Percentiles rank a stretch among this genome's conserved stretches.
Conservation (phyloP, 2,329 filamentous ascomycete genomes). For the Arthrobotrys conoides region DNA sequence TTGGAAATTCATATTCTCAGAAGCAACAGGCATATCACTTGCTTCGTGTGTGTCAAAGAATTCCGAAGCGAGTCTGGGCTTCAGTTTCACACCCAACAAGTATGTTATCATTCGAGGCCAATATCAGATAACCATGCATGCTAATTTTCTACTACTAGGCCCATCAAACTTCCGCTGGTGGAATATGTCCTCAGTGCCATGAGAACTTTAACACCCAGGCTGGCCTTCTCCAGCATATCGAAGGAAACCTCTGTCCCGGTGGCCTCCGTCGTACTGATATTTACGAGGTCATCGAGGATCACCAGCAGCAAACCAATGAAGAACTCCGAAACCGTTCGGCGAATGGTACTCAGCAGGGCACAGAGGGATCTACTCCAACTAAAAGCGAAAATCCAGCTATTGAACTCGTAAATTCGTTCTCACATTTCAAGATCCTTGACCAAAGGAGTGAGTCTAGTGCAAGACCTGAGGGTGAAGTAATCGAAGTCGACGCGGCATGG, state of each 20-base stretch:
- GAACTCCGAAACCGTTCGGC: conserved; percentile 9
- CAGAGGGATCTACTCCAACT: background rate
- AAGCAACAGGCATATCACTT: conserved; percentile 62
- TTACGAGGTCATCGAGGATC: conserved; percentile 7
- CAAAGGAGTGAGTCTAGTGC: background rate
- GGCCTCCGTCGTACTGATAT: conserved; percentile 49
- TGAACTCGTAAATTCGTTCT: conserved; percentile 37
- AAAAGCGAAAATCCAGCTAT: background rate
- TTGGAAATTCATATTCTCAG: conserved; percentile 60
- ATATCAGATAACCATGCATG: background rate
- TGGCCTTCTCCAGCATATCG: conserved; percentile 63
- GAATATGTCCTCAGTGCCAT: conserved; percentile 60
- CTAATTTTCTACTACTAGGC: conserved; percentile 35
- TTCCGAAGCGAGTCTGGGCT: conserved; percentile 61
- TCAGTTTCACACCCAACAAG: conserved; percentile 60
- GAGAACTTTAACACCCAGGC: conserved; percentile 59
- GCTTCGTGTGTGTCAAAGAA: conserved; percentile 61
- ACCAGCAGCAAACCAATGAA: conserved; percentile 29
- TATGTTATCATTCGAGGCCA: conserved; percentile 10
- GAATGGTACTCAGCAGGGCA: background rate
- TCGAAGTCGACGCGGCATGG: conserved; percentile 19
- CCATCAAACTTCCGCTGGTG: conserved; percentile 45
- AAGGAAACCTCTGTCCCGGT: conserved; percentile 61
- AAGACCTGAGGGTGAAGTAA: background rate
- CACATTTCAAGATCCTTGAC: conserved; percentile 52